Evolutionary conservation across 352 stramenopile genomes (phyloP), one percentile per base, ranked within the genome.

Genomic region (Pythium chondricola): DNA sequence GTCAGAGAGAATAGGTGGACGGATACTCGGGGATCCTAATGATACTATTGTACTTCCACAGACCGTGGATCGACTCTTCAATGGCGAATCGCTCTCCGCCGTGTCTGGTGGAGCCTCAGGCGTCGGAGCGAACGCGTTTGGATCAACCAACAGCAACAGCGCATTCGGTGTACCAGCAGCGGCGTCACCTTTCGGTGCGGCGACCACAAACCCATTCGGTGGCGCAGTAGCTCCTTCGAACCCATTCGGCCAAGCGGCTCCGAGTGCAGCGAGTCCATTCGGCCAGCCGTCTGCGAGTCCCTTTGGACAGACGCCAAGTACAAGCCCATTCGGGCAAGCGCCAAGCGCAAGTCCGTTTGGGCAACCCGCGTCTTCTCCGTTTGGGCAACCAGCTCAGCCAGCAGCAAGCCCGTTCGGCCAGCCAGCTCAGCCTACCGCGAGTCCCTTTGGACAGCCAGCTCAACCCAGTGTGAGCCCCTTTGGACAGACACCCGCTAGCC

Each of bases 41-140:
- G n/a, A n/a, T n/a, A n/a, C n/a, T n/a, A n/a, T n/a, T 33, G 29
- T 13, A 13, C 29, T 8, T 45, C 8, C 14, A 9, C 33, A 83
- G 63, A 68, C 63, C 1, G 65, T 63, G 0, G 63, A 71, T 48
- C 74, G 72, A 8, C 54, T 88, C 10, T 83, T 88, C 39, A 64
- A 67, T 31, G 76, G 76, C 30, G 69, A 84, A 27, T 40, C 58
- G 2, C 43, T 84, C 29, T 40, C 46, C 47, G 35, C 52, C n/a
- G 43, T 47, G 9, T 70, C 46, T 57, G 42, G n/a, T n/a, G n/a
- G n/a, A n/a, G n/a, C 59, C 0, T 83, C 76, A 26, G 39, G 53
- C 6, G 45, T 40, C 9, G 42, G 31, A 9, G 22, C 22, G 18
- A 45, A 14, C 39, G 39, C 18, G 6, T 43, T 40, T 27, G 45